Conservation (phyloP, 1,284 basidiomycete species). For the Lentinula novae-zelandiae region DNA sequence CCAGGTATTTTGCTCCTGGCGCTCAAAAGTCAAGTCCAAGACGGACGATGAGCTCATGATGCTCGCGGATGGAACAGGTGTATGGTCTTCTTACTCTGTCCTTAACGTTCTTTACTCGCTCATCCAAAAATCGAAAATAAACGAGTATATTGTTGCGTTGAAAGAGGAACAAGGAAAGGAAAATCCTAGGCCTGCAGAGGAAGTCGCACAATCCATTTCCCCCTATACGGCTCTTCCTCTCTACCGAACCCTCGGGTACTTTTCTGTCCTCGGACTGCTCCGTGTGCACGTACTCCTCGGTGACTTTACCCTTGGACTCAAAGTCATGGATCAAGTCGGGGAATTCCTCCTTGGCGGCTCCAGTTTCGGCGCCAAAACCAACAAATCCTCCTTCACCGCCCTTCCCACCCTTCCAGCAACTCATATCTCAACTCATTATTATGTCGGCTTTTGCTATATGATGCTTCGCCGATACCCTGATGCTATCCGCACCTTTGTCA, state of each 20-base stretch:
- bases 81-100: slow-evolving; percentile 98
- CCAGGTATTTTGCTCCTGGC: slow-evolving; percentile 92
- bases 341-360: slow-evolving; percentile 5
- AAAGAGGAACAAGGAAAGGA: slow-evolving; percentile 60
- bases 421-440: slow-evolving; percentile 93
- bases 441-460: slow-evolving; percentile 95
- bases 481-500: slow-evolving; percentile 90
- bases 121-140: slow-evolving; percentile 95
- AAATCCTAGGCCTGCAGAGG: slow-evolving; percentile 53
- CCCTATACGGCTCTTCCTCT: slow-evolving; percentile 89
- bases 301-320: slow-evolving; percentile 93
- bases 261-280: slow-evolving; percentile 92
- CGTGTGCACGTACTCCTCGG: slow-evolving; percentile 95
- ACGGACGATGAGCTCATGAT: slow-evolving; percentile 85
- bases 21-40: slow-evolving; percentile 83
- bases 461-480: slow-evolving; percentile 94
- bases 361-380: slow-evolving; percentile 5
- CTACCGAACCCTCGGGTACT: slow-evolving; percentile 97
- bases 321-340: slow-evolving; percentile 89
- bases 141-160: slow-evolving; percentile 87
- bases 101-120: slow-evolving; percentile 97
- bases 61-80: slow-evolving; percentile 76
- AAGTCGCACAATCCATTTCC: slow-evolving; percentile 83
- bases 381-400: slow-evolving; percentile 4
- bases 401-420: slow-evolving; percentile 61